phyloP scores from a whole-genome alignment of 306 rosid species.

The Acacia confusa region DNA sequence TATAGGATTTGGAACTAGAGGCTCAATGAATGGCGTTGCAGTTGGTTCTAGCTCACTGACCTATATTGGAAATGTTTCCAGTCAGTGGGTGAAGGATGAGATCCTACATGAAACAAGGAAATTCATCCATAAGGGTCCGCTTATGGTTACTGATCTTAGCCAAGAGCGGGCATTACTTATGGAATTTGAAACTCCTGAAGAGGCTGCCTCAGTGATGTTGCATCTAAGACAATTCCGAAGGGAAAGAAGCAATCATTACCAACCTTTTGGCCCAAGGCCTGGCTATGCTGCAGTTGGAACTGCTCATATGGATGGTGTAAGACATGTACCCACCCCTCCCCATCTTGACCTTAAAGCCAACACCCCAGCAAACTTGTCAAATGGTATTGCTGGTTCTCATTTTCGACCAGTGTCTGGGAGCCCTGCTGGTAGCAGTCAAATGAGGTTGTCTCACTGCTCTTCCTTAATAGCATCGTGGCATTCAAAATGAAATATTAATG shows the following conservation, averaged over 20 bases:
- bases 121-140: constrained; percentile 65
- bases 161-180: constrained; percentile 80
- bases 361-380: constrained; percentile 46
- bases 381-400: constrained; percentile 51
- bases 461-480: constrained; percentile 58
- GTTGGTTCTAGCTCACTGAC: constrained; percentile 79
- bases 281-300: constrained; percentile 43
- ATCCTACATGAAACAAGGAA: constrained; percentile 82
- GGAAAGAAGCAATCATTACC: constrained; percentile 62
- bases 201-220: constrained; percentile 76
- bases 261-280: constrained; percentile 56
- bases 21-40: constrained; percentile 76
- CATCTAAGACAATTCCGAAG: constrained; percentile 79
- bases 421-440: constrained; percentile 53
- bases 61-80: constrained; percentile 71
- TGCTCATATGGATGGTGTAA: constrained; percentile 57
- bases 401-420: constrained; percentile 53
- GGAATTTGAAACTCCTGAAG: constrained; percentile 92
- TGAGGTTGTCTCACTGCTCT: constrained; percentile 60
- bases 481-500: constrained; percentile 61
- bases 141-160: constrained; percentile 68
- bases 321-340: constrained; percentile 50
- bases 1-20: constrained; percentile 87
- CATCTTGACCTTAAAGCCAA: constrained; percentile 53
- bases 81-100: constrained; percentile 94